These are phyloP conservation scores for Iberis amara DNA, from an alignment of 441 rosid genomes.

Conservation along the genomic window DNA sequence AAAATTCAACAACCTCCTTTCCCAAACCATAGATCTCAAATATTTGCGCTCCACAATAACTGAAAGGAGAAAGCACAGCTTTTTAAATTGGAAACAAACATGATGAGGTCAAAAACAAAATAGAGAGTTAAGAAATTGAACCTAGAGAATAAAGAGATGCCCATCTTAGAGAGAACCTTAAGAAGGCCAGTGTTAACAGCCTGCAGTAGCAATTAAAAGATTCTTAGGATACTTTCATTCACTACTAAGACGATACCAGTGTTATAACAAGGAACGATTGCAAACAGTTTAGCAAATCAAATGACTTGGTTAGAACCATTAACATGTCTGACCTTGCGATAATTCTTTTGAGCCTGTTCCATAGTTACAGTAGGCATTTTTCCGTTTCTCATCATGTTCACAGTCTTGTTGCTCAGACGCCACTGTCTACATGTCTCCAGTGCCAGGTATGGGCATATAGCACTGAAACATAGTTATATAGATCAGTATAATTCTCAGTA, in stretches of 20 bases:
- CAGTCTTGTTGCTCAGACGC: constrained; percentile 95
- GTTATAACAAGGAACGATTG: constrained; percentile 5
- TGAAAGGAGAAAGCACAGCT: constrained; percentile 36
- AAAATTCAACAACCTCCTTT: constrained; percentile 72
- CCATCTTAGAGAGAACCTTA: constrained; percentile 99
- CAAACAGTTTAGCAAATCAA: constrained; percentile 4
- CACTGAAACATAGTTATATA: constrained; percentile 49
- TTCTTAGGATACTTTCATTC: constrained; percentile 21
- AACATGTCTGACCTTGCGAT: constrained; percentile 68
- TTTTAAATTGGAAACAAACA: constrained; percentile 5
- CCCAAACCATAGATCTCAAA: constrained; percentile 97
- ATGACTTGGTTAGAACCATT: not conserved
- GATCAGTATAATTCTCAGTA: constrained; percentile 13
- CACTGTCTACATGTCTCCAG: constrained; percentile 97
- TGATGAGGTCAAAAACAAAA: constrained; percentile 5
- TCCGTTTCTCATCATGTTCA: constrained; percentile 94
- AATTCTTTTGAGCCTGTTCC: constrained; percentile 95
- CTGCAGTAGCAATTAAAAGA: constrained; percentile 40
- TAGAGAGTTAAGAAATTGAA: constrained; percentile 28
- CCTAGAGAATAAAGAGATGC: constrained; percentile 97
- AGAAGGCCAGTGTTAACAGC: constrained; percentile 92
- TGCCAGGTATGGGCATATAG: constrained; percentile 91
- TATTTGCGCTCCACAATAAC: constrained; percentile 99
- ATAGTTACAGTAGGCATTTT: constrained; percentile 99
- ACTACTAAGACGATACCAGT: not conserved